A percentile compares a stretch with the other conserved stretches of the same genome.
Conservation (phyloP, 768 basidiomycete species). For the Sarcomyxa edulis region DNA sequence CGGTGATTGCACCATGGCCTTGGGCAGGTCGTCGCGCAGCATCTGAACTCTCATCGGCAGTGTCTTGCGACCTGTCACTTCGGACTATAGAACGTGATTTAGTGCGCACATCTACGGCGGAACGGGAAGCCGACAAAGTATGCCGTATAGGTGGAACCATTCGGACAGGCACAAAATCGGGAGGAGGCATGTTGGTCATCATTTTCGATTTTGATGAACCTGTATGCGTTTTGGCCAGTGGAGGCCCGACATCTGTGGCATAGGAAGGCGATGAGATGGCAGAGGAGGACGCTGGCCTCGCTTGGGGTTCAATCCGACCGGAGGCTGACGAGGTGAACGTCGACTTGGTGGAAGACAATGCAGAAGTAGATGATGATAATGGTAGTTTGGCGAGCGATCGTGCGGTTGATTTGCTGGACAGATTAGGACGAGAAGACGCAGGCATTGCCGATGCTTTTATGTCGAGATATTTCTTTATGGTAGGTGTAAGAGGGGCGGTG, state of each 20-base stretch:
- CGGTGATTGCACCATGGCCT: no score
- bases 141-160: conserved; percentile 14
- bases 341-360: conserved; percentile 12
- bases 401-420: conserved; percentile 9
- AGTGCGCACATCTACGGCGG: no score
- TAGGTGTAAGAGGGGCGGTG: conserved; percentile 66
- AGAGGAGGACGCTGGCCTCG: conserved; percentile 22
- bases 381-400: conserved; percentile 9
- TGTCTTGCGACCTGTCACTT: no score
- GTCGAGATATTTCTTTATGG: conserved; percentile 71
- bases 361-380: conserved; percentile 18
- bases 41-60: no score
- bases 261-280: conserved; percentile 12
- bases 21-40: no score
- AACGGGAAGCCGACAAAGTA: conserved; percentile 7
- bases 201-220: conserved; percentile 2
- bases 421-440: conserved; percentile 11
- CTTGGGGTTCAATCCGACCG: conserved; percentile 10
- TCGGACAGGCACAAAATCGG: conserved; percentile 22
- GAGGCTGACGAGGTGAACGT: conserved; percentile 9
- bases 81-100: no score
- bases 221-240: conserved; percentile 11
- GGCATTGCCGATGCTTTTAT: conserved; percentile 26
- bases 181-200: conserved; percentile 16
- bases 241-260: conserved; percentile 3